Evolutionary conservation across 495 filamentous ascomycete genomes (phyloP).

Genomic region (Staphylotrichum tortipilum): DNA sequence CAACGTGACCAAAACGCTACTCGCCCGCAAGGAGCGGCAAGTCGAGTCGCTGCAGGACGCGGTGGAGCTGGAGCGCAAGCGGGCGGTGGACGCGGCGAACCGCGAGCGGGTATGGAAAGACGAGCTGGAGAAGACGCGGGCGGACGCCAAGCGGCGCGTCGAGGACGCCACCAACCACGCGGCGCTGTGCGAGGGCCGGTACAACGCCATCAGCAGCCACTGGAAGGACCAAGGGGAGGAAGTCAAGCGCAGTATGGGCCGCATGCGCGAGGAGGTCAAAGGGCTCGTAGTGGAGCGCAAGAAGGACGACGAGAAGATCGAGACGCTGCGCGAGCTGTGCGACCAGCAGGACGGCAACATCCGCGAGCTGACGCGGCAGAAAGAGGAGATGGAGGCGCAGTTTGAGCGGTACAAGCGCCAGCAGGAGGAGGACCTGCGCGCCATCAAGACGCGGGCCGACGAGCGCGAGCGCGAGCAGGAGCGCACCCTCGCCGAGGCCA

Average conservation of each 20-base stretch:
- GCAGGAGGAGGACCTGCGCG: slow-evolving; percentile 51
- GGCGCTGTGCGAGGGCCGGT: slow-evolving; percentile 49
- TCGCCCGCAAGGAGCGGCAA: slow-evolving; percentile 71
- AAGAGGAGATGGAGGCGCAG: slow-evolving; percentile 47
- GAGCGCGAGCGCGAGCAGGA: slow-evolving; percentile 49
- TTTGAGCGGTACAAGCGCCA: slow-evolving; percentile 56
- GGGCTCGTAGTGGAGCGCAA: slow-evolving; percentile 39
- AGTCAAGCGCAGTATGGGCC: slow-evolving; percentile 43
- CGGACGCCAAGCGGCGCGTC: slow-evolving; percentile 51
- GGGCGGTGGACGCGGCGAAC: slow-evolving; percentile 46
- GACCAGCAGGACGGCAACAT: slow-evolving; percentile 64
- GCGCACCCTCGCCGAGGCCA: slow-evolving; percentile 48
- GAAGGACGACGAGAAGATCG: slow-evolving; percentile 51
- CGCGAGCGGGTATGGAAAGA: slow-evolving; percentile 57
- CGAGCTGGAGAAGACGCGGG: slow-evolving; percentile 52
- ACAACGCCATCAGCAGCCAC: slow-evolving; percentile 60
- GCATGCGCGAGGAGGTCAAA: slow-evolving; percentile 46
- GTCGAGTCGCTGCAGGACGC: slow-evolving; percentile 63
- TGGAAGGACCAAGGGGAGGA: slow-evolving; percentile 59
- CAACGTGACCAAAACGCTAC: slow-evolving; percentile 57
- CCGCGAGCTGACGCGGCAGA: slow-evolving; percentile 47
- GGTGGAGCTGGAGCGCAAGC: slow-evolving; percentile 56
- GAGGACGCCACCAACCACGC: slow-evolving; percentile 54
- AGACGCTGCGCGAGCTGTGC: slow-evolving; percentile 50
- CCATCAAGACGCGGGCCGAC: slow-evolving; percentile 47